Base-by-base conservation (phyloP, 2,329 filamentous ascomycete genomes). In the Aschersonia sp. region DNA sequence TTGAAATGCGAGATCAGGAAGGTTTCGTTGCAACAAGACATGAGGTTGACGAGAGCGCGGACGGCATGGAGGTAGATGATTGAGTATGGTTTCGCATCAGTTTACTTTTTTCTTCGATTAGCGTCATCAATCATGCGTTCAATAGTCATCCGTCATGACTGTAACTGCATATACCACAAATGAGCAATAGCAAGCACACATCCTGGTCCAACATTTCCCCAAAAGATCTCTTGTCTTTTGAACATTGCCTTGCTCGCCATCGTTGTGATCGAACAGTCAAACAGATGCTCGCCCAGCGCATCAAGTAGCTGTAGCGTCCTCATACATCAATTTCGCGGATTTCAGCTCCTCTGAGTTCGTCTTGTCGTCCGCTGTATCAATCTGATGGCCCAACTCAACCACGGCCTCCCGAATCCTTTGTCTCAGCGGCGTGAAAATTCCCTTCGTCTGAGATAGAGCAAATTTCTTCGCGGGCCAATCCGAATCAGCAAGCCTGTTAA, bases 381-480 rank as follows among this genome's bases (percentile, higher is more conserved):
- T 71, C 63, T 87, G 74, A 55, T 84, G 77, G 66, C 94, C 80
- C 45, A 96, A 71, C 60, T 82, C 86, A 49, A 75, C 71, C 41
- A 89, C 69, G 1, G 88, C 83, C 48, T 83, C 78, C 44, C 65
- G 67, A 56, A 96, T 88, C 59, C 86, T 83, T 59, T 77, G 63
- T 56, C 76, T 77, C 54, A 97, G 67, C 2, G 78, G 78, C 2
- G 74, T 82, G 57, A 97, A 84, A 31, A 97, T 79, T 48, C 81
- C 84, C 61, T 84, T 84, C 6, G 92, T 97, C 68, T 98, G 86
- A 54, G 89, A 80, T n/a, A 89, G 70, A 29, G 85, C 89, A 70
- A 78, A 77, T 68, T 78, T 77, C 89, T 95, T 58, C 31, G 29
- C n/a, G 10, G 3, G 2, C n/a, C 29, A 32, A 30, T 2, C 12